Conservation (phyloP, 2,329 filamentous ascomycete genomes). For the Aureobasidium leucospermi region DNA sequence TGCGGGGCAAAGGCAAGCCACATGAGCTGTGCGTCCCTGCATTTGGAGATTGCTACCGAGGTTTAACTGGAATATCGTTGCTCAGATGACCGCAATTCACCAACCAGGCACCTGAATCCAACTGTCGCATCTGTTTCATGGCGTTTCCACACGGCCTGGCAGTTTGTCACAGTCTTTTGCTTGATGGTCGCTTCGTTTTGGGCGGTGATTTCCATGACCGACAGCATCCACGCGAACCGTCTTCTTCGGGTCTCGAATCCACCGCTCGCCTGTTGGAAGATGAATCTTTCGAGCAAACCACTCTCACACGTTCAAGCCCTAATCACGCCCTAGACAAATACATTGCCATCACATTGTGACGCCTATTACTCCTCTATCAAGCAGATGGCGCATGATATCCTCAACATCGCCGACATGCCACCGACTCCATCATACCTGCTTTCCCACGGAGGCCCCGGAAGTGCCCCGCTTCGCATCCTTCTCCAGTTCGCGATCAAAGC, state of each 20-base stretch:
- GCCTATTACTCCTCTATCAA: not conserved
- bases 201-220: not conserved
- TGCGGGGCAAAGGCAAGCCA: constrained; percentile 12
- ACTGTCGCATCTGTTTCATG: not conserved
- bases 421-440: constrained; percentile 1
- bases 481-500: not conserved
- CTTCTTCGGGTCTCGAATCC: not conserved
- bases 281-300: not conserved
- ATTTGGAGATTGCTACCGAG: constrained; percentile 11
- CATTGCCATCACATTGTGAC: not conserved
- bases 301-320: not conserved
- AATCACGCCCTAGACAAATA: not conserved
- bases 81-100: not conserved
- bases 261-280: too few species aligned
- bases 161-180: not conserved
- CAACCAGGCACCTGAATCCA: not conserved
- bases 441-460: not conserved
- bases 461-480: constrained; percentile 6
- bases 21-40: constrained; percentile 12
- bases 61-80: not conserved
- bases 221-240: not conserved
- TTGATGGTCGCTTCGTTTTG: not conserved
- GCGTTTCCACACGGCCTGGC: not conserved
- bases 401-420: constrained; percentile 5
- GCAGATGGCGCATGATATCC: not conserved